Conservation (phyloP, 768 basidiomycete genomes). For the Naganishia friedmannii region DNA sequence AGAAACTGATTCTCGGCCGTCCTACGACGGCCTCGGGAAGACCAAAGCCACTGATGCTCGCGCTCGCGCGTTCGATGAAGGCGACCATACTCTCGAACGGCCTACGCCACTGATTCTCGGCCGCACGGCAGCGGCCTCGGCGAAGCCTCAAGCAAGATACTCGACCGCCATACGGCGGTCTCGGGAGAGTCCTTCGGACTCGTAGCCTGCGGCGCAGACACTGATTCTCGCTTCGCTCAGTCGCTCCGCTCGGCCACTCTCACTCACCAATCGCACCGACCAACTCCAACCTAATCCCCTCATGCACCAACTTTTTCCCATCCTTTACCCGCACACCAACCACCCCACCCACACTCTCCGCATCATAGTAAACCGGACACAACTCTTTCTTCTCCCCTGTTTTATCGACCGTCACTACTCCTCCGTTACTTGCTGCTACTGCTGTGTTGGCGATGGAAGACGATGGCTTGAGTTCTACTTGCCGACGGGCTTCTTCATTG, state of each 20-base stretch:
- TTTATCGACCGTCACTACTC: constrained; percentile 37
- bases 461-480: constrained; percentile 61
- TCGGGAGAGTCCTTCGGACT: too few relatives aligned
- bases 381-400: constrained; percentile 79
- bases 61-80: too few relatives aligned
- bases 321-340: constrained; percentile 84
- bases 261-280: constrained; percentile 85
- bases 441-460: neutral
- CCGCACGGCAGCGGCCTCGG: too few relatives aligned
- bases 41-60: too few relatives aligned
- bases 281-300: constrained; percentile 97
- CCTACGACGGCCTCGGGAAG: too few relatives aligned
- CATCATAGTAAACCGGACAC: constrained; percentile 93
- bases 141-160: too few relatives aligned
- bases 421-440: neutral
- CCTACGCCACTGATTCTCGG: too few relatives aligned
- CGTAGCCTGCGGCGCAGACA: constrained; percentile 6
- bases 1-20: too few relatives aligned
- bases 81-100: too few relatives aligned
- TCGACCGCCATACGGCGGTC: neutral
- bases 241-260: constrained; percentile 3
- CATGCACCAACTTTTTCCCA: constrained; percentile 89
- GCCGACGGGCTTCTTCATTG: constrained; percentile 80
- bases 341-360: constrained; percentile 87
- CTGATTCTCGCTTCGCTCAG: neutral